Percentiles rank a stretch among this genome's conserved stretches.
Evolutionary conservation across 768 basidiomycete species (phyloP).

Genomic region (Hygrophorus russula): DNA sequence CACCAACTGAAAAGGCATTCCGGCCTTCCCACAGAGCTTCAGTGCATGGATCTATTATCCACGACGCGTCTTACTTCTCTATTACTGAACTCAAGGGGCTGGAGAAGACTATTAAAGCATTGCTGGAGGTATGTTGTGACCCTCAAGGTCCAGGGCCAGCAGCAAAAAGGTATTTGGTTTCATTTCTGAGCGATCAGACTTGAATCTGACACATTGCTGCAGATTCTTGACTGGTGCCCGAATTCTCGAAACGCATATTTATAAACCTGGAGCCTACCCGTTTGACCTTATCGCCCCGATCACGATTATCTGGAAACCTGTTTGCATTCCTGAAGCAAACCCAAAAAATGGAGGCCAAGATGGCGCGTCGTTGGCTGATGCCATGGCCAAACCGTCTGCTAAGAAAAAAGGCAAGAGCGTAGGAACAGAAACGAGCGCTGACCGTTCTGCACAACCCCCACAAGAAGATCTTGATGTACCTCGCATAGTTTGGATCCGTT

Average conservation of each 20-base stretch:
- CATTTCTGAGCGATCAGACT: not conserved
- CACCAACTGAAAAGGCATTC: conserved; percentile 87
- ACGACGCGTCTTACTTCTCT: conserved; percentile 82
- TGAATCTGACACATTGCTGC: not conserved
- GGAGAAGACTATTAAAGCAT: conserved; percentile 36
- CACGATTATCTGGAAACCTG: conserved; percentile 64
- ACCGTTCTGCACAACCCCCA: conserved; percentile 4
- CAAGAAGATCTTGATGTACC: conserved; percentile 6
- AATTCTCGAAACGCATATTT: conserved; percentile 54
- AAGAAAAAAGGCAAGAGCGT: conserved; percentile 20
- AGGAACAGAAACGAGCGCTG: conserved; percentile 18
- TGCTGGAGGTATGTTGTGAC: conserved; percentile 51
- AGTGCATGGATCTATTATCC: conserved; percentile 72
- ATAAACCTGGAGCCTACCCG: conserved; percentile 55
- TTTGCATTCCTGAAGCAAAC: not conserved
- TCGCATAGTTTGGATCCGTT: conserved; percentile 61
- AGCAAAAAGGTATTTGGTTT: conserved; percentile 39
- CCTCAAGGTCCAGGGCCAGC: conserved; percentile 50
- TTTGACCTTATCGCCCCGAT: conserved; percentile 58
- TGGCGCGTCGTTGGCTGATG: conserved; percentile 9
- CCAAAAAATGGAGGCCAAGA: conserved; percentile 8
- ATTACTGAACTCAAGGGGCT: conserved; percentile 65
- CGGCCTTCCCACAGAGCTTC: conserved; percentile 88
- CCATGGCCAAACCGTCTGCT: too few species aligned
- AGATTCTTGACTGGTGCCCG: conserved; percentile 64